These are phyloP conservation scores for Salix dunnii DNA, from an alignment of 345 rosid genomes.

Conservation along the genomic window DNA sequence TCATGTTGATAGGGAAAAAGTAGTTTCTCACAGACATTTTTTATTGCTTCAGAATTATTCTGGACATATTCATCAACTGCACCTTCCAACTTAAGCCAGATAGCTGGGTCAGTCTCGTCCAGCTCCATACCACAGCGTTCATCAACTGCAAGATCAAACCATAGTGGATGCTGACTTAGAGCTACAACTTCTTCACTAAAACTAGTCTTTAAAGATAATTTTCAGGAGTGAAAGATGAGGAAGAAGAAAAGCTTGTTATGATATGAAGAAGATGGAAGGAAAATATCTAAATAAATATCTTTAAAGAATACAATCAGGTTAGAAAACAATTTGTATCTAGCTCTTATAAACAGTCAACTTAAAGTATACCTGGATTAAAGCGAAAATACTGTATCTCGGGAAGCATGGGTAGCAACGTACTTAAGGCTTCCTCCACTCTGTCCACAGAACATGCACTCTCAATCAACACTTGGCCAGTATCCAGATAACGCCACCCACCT, in stretches of 20 bases:
- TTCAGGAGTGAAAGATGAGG: background rate
- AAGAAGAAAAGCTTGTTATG: background rate
- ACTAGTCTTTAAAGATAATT: background rate
- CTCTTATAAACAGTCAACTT: background rate
- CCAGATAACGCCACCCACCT: slow-evolving; percentile 99
- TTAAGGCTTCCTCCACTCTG: slow-evolving; percentile 94
- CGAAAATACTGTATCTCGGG: slow-evolving; percentile 90
- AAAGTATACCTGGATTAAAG: slow-evolving; percentile 68
- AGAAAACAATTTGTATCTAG: background rate
- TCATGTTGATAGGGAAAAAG: slow-evolving; percentile 74
- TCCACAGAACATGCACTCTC: slow-evolving; percentile 99
- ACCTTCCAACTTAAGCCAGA: slow-evolving; percentile 89
- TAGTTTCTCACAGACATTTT: slow-evolving; percentile 68
- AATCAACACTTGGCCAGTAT: slow-evolving; percentile 94
- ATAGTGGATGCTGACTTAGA: slow-evolving; percentile 12
- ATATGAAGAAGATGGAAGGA: background rate
- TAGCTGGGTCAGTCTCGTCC: slow-evolving; percentile 97
- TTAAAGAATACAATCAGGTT: background rate
- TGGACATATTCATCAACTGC: slow-evolving; percentile 75
- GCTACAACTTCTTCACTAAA: slow-evolving; percentile 10
- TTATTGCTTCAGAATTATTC: slow-evolving; percentile 60
- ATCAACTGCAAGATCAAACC: slow-evolving; percentile 57
- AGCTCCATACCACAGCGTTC: slow-evolving; percentile 97
- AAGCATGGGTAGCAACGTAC: slow-evolving; percentile 89
- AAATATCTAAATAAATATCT: background rate